These are phyloP conservation scores for Diplodia corticola DNA, from an alignment of 2,329 filamentous ascomycete genomes.

Conservation along the genomic window DNA sequence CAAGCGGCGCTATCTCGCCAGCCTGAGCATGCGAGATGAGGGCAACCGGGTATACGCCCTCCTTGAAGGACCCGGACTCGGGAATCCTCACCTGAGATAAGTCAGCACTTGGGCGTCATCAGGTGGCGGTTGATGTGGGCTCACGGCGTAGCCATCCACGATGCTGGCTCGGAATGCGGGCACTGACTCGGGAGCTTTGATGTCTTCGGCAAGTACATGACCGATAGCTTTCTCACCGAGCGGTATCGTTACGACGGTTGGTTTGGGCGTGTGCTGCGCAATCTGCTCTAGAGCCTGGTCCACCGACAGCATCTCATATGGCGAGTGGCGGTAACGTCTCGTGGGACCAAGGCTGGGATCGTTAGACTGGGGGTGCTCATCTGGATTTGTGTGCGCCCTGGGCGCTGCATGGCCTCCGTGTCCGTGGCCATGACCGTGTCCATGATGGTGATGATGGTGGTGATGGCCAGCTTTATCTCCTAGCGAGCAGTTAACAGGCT, in stretches of 20 bases:
- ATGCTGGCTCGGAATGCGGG: slow-evolving; percentile 95
- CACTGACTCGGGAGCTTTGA: slow-evolving; percentile 77
- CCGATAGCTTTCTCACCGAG: slow-evolving; percentile 70
- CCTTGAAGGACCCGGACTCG: slow-evolving; percentile 52
- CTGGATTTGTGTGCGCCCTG: slow-evolving; percentile 70
- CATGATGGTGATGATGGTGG: slow-evolving; percentile 51
- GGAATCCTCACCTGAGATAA: slow-evolving; percentile 33
- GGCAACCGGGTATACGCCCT: slow-evolving; percentile 81
- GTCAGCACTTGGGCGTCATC: not conserved
- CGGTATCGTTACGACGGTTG: slow-evolving; percentile 57
- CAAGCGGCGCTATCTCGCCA: slow-evolving; percentile 63
- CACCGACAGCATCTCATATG: slow-evolving; percentile 89
- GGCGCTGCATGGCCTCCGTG: slow-evolving; percentile 52
- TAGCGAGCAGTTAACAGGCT: not conserved
- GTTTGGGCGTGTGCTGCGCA: slow-evolving; percentile 67
- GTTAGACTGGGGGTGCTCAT: slow-evolving; percentile 59
- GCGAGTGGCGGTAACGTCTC: slow-evolving; percentile 77
- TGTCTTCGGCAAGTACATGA: slow-evolving; percentile 77
- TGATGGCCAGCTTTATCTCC: slow-evolving; percentile 28
- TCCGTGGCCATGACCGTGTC: slow-evolving; percentile 63
- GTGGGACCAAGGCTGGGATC: slow-evolving; percentile 61
- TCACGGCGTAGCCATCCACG: slow-evolving; percentile 84
- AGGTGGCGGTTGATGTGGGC: not conserved
- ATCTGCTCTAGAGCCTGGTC: slow-evolving; percentile 76
- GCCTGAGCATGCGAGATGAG: slow-evolving; percentile 84